Evolutionary conservation across 192 early-diverging fungal species (phyloP).

Genomic region (Backusella macrospora): DNA sequence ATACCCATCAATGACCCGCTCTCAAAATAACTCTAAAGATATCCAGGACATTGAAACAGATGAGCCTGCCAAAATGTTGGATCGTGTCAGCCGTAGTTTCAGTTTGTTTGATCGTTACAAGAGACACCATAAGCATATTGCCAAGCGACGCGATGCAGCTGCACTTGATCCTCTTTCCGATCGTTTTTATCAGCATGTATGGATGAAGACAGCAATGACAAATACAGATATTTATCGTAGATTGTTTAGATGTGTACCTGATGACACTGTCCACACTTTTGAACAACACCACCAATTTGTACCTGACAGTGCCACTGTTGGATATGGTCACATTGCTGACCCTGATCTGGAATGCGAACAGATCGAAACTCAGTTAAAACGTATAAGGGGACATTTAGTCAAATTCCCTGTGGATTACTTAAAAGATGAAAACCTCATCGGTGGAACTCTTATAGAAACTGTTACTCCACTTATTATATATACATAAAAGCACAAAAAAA

Average conservation of each 20-base stretch:
- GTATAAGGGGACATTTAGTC: conserved; percentile 53
- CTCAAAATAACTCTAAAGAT: conserved; percentile 28
- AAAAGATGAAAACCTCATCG: conserved; percentile 49
- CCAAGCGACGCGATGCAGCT: conserved; percentile 29
- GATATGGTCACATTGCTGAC: conserved; percentile 53
- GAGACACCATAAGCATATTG: background rate
- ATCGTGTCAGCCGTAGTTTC: conserved; percentile 17
- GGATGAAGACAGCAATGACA: conserved; percentile 56
- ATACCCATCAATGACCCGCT: conserved; percentile 10
- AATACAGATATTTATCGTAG: conserved; percentile 72
- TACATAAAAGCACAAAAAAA: conserved; percentile 34
- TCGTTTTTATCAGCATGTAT: conserved; percentile 61
- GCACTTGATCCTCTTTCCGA: conserved; percentile 73
- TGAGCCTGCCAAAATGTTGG: conserved; percentile 41
- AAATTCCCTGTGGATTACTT: conserved; percentile 52
- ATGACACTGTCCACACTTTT: conserved; percentile 67
- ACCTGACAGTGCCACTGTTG: conserved; percentile 40
- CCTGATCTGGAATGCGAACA: conserved; percentile 27
- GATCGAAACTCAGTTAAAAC: conserved; percentile 37
- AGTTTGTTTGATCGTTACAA: conserved; percentile 21
- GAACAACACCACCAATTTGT: conserved; percentile 52
- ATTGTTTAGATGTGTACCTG: conserved; percentile 82
- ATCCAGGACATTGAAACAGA: conserved; percentile 35
- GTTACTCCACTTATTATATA: conserved; percentile 58
- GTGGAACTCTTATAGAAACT: conserved; percentile 44